These are phyloP conservation scores for Terana coerulea DNA, from an alignment of 768 basidiomycete genomes.

Conservation along the genomic window DNA sequence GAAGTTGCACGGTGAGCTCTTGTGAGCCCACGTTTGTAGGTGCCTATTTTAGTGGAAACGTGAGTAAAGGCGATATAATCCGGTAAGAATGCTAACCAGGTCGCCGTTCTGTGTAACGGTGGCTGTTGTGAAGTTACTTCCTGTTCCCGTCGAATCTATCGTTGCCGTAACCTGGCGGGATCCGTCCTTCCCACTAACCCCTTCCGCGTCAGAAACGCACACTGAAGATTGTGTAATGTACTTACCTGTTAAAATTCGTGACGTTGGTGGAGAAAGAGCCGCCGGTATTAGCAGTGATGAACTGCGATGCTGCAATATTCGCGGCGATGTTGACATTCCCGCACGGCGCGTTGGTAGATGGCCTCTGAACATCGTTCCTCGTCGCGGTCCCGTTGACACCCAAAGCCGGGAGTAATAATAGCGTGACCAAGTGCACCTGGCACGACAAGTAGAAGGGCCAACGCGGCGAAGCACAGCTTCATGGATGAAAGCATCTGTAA, in stretches of 20 bases:
- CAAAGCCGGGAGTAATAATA: neutral
- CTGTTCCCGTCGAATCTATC: constrained; percentile 39
- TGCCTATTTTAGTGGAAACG: constrained; percentile 25
- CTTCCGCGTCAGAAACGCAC: too few species aligned
- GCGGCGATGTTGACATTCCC: constrained; percentile 39
- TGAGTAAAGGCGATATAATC: neutral
- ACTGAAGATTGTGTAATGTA: neutral
- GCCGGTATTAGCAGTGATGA: constrained; percentile 25
- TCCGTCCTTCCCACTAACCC: constrained; percentile 40
- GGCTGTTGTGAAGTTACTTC: constrained; percentile 30
- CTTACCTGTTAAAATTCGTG: constrained; percentile 46
- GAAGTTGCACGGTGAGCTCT: constrained; percentile 39
- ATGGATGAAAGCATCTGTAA: too few species aligned
- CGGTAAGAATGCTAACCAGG: constrained; percentile 30
- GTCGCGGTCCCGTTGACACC: too few species aligned
- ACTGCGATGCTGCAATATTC: constrained; percentile 32
- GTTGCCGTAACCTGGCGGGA: constrained; percentile 42
- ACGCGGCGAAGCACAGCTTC: too few species aligned
- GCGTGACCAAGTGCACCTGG: neutral
- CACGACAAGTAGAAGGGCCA: neutral
- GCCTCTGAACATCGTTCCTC: constrained; percentile 27
- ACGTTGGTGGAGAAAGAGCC: constrained; percentile 38
- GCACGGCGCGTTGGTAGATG: constrained; percentile 32
- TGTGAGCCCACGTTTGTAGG: constrained; percentile 36
- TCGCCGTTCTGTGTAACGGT: constrained; percentile 44